These are phyloP conservation scores for Arabis hirsuta DNA, from an alignment of 345 rosid genomes.

Conservation along the genomic window DNA sequence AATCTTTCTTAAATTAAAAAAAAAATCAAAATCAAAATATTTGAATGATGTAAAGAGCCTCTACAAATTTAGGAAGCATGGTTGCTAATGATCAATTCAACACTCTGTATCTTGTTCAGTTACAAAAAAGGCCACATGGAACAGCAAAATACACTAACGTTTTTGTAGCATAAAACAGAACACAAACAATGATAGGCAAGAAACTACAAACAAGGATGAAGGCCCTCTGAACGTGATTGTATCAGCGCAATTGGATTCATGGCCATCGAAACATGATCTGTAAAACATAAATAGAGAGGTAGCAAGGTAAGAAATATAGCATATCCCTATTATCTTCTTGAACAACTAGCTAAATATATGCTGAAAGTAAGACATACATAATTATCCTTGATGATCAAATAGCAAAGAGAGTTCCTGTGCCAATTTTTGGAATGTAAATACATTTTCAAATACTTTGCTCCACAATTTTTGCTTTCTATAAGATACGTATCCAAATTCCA, in stretches of 20 bases:
- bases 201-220: constrained; percentile 95
- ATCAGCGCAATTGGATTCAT: constrained; percentile 52
- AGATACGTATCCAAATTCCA: too few relatives aligned
- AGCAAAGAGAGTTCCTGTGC: too few relatives aligned
- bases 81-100: background rate
- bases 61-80: background rate
- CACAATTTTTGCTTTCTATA: too few relatives aligned
- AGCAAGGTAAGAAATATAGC: constrained; percentile 23
- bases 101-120: constrained; percentile 23
- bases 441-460: too few relatives aligned
- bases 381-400: too few relatives aligned
- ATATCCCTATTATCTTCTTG: background rate
- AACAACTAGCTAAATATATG: constrained; percentile 10
- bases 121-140: constrained; percentile 16
- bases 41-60: too few relatives aligned
- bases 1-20: too few relatives aligned
- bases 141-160: background rate
- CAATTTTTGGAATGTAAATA: too few relatives aligned
- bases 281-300: constrained; percentile 35
- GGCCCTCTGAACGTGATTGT: constrained; percentile 63
- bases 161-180: constrained; percentile 23
- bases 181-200: constrained; percentile 47
- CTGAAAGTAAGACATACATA: too few relatives aligned
- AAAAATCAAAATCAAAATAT: too few relatives aligned
- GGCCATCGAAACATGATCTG: constrained; percentile 55